A percentile compares a stretch with the other conserved stretches of the same genome.
phyloP scores from a whole-genome alignment of 225 moss, liverwort and hornwort genomes.

The Rhytidiadelphus loreus region DNA sequence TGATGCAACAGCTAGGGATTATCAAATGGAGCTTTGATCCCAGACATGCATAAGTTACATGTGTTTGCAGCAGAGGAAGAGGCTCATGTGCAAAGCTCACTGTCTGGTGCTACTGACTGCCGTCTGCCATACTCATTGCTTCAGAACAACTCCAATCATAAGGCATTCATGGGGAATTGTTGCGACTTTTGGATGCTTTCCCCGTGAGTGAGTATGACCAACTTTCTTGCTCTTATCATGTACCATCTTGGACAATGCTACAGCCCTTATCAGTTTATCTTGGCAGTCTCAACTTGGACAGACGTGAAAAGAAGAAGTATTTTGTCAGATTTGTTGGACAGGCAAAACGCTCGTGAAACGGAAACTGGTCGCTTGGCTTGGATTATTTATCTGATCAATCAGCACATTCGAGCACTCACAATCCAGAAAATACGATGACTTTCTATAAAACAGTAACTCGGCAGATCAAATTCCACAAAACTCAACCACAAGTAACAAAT shows the following conservation, averaged over 20 bases:
- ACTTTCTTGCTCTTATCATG: constrained; percentile 13
- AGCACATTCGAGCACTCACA: background rate
- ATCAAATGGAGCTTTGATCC: background rate
- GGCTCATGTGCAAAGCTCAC: background rate
- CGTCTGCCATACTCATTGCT: background rate
- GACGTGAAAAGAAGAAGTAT: background rate
- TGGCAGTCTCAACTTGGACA: background rate
- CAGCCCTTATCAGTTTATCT: constrained; percentile 8
- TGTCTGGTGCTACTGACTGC: background rate
- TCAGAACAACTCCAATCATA: background rate
- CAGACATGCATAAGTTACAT: too few species aligned
- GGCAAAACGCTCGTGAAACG: background rate
- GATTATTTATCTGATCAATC: background rate
- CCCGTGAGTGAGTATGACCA: background rate
- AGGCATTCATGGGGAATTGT: constrained; percentile 1
- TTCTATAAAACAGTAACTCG: background rate
- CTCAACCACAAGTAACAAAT: background rate
- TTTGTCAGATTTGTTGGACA: background rate
- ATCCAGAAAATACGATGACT: background rate
- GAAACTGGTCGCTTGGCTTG: too few species aligned
- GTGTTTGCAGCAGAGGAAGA: background rate
- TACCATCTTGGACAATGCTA: background rate
- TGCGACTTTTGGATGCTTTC: background rate
- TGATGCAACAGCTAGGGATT: background rate
- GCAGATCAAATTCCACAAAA: background rate